Evolutionary conservation across 768 basidiomycete species (phyloP).

Genomic region (Amanita muscaria): DNA sequence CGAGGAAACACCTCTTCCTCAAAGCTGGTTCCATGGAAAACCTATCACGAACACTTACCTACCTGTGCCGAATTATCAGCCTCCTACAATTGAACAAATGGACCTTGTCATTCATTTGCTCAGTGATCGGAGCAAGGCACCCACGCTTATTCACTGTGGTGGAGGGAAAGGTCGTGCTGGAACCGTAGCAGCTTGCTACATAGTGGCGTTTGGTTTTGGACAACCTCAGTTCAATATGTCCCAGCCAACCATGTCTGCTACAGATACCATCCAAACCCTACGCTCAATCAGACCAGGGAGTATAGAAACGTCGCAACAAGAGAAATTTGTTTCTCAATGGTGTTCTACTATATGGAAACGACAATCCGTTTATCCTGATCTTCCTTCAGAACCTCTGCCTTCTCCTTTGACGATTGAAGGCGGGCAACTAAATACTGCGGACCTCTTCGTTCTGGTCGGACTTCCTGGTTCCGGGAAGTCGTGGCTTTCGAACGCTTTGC

Average conservation of each 20-base stretch:
- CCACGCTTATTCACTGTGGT: conserved; percentile 50
- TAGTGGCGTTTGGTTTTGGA: conserved; percentile 47
- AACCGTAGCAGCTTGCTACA: conserved; percentile 51
- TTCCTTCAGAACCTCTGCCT: conserved; percentile 42
- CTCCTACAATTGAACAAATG: conserved; percentile 54
- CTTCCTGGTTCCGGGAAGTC: conserved; percentile 57
- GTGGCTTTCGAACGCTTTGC: conserved; percentile 40
- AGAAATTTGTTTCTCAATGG: conserved; percentile 50
- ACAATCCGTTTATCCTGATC: conserved; percentile 38
- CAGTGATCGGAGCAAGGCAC: conserved; percentile 34
- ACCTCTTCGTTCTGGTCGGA: conserved; percentile 49
- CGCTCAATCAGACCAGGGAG: conserved; percentile 47
- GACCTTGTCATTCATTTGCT: conserved; percentile 43
- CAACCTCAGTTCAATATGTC: conserved; percentile 29
- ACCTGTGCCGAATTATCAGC: conserved; percentile 43
- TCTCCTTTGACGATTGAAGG: conserved; percentile 32
- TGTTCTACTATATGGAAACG: conserved; percentile 53
- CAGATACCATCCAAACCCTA: conserved; percentile 37
- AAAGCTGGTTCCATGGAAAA: conserved; percentile 38
- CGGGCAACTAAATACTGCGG: conserved; percentile 11
- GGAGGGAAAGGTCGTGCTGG: conserved; percentile 58
- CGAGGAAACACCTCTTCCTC: conserved; percentile 42
- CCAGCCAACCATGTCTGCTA: conserved; percentile 39
- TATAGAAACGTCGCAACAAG: conserved; percentile 48
- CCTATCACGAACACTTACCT: conserved; percentile 44